Conservation (phyloP, 441 rosid genomes). For the Erodium texanum region DNA sequence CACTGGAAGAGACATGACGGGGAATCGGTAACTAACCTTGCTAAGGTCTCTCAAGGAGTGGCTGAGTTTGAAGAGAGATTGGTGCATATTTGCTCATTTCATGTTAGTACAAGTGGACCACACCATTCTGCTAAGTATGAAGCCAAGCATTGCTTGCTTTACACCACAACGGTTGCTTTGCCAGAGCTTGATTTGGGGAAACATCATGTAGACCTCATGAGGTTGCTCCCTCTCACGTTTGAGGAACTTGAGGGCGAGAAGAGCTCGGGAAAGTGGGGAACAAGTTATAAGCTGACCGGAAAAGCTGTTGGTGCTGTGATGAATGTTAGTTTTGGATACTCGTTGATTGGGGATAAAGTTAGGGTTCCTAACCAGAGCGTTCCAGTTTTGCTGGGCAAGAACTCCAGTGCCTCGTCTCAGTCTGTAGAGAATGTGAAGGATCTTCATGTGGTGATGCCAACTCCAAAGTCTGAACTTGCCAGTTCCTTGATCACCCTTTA, state of each 20-base stretch:
- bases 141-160: slow-evolving; percentile 85
- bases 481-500: slow-evolving; percentile 28
- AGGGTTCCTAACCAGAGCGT: slow-evolving; percentile 28
- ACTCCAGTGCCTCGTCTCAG: slow-evolving; percentile 21
- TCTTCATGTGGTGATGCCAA: slow-evolving; percentile 63
- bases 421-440: slow-evolving; percentile 55
- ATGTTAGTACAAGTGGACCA: slow-evolving; percentile 77
- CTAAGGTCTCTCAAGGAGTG: slow-evolving; percentile 46
- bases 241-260: slow-evolving; percentile 92
- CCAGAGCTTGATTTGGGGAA: slow-evolving; percentile 83
- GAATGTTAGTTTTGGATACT: slow-evolving; percentile 81
- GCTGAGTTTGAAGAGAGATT: slow-evolving; percentile 70
- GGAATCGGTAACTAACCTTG: slow-evolving; percentile 46
- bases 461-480: slow-evolving; percentile 38
- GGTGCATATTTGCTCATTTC: slow-evolving; percentile 59
- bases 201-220: slow-evolving; percentile 87
- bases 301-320: slow-evolving; percentile 63
- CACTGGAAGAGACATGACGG: slow-evolving; percentile 89
- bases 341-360: slow-evolving; percentile 43
- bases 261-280: slow-evolving; percentile 84
- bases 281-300: slow-evolving; percentile 76
- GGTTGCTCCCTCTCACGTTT: slow-evolving; percentile 78
- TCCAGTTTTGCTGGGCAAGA: slow-evolving; percentile 18
- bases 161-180: slow-evolving; percentile 42
- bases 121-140: slow-evolving; percentile 88